Percentiles rank a stretch among this genome's conserved stretches.
phyloP scores from a whole-genome alignment of 208 protist genomes.

The Strigomonas culicis region DNA sequence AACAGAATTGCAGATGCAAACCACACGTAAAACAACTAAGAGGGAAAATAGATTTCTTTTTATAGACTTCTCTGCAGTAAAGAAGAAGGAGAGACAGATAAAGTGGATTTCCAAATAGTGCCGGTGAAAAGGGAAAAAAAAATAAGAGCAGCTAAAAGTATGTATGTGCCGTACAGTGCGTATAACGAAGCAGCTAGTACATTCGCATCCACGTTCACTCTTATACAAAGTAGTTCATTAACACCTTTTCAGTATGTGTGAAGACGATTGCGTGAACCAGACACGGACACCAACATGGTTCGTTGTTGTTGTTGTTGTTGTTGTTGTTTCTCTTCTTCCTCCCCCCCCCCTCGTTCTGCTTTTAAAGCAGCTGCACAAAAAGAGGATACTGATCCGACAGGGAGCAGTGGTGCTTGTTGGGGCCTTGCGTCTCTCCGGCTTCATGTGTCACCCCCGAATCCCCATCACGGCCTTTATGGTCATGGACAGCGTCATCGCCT shows the following conservation, averaged over 20 bases:
- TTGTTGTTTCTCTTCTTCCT: too few relatives aligned
- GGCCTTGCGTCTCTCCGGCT: background rate
- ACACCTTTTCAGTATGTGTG: too few relatives aligned
- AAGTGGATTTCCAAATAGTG: constrained; percentile 12
- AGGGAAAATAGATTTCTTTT: background rate
- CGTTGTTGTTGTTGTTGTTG: too few relatives aligned
- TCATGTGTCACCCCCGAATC: background rate
- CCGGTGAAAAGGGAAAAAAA: constrained; percentile 12
- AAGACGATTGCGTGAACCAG: too few relatives aligned
- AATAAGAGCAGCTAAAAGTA: background rate
- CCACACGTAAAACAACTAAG: too few relatives aligned
- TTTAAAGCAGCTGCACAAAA: constrained; percentile 47
- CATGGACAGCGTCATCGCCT: background rate
- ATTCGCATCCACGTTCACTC: too few relatives aligned
- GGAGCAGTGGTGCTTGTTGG: constrained; percentile 32
- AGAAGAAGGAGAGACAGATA: constrained; percentile 5
- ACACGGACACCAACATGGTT: too few relatives aligned
- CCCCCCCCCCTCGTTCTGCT: background rate
- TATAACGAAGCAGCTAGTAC: background rate
- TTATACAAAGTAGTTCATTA: too few relatives aligned
- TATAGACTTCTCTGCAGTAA: constrained; percentile 8
- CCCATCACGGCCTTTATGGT: background rate
- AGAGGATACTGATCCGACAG: constrained; percentile 74
- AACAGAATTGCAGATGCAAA: too few relatives aligned
- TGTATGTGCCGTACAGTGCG: background rate